Conservation (phyloP, 768 basidiomycete species). For the Pleurotus giganteus region DNA sequence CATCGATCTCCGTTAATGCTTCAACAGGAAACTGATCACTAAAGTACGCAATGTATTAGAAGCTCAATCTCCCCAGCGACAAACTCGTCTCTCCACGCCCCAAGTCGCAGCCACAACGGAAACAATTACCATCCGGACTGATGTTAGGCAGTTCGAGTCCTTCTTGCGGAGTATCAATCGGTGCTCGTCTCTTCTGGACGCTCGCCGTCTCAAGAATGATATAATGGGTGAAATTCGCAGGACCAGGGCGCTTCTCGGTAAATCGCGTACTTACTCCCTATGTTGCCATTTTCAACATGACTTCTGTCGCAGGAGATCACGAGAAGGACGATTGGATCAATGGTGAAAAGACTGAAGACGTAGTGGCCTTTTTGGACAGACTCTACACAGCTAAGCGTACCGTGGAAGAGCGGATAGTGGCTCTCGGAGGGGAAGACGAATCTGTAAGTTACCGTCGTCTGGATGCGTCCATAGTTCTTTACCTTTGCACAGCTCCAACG, state of each 20-base stretch:
- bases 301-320: conserved; percentile 61
- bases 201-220: conserved; percentile 88
- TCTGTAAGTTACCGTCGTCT: conserved; percentile 39
- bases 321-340: conserved; percentile 89
- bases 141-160: conserved; percentile 82
- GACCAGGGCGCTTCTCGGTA: conserved; percentile 73
- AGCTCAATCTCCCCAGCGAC: conserved; percentile 65
- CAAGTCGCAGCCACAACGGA: conserved; percentile 46
- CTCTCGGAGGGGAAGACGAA: conserved; percentile 69
- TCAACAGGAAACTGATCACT: conserved; percentile 72
- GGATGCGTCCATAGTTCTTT: not conserved
- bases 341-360: conserved; percentile 80
- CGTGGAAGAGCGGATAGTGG: conserved; percentile 81
- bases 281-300: no score
- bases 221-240: conserved; percentile 87
- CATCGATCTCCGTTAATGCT: conserved; percentile 11
- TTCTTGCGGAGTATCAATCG: conserved; percentile 85
- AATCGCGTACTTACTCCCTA: no score
- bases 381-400: conserved; percentile 87
- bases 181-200: conserved; percentile 83
- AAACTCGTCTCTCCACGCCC: conserved; percentile 38
- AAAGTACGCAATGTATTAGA: conserved; percentile 85
- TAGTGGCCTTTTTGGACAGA: conserved; percentile 84
- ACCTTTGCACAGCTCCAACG: conserved; percentile 31
- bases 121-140: conserved; percentile 79